phyloP scores from a whole-genome alignment of 2,329 filamentous ascomycete genomes.

The Clonostachys chloroleuca region DNA sequence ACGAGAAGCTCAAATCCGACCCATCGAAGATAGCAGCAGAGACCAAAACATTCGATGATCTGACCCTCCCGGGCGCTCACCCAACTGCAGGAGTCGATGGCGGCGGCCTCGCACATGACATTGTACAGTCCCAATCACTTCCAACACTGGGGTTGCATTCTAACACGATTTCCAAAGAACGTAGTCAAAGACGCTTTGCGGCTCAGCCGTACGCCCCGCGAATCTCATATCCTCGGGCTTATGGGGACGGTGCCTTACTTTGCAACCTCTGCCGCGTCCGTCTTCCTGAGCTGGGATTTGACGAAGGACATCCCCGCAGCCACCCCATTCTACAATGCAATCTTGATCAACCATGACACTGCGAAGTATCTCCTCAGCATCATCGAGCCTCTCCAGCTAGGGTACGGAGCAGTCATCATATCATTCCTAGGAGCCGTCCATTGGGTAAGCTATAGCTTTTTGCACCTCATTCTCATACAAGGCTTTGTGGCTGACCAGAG shows the following conservation, averaged over 20 bases:
- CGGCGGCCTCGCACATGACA: constrained; percentile 35
- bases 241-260: constrained; percentile 84
- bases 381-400: constrained; percentile 83
- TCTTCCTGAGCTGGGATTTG: constrained; percentile 79
- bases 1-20: constrained; percentile 51
- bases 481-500: not conserved
- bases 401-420: constrained; percentile 87
- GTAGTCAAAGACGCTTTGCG: constrained; percentile 67
- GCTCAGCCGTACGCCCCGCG: constrained; percentile 59
- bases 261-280: constrained; percentile 75
- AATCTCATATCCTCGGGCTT: constrained; percentile 64
- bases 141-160: not conserved
- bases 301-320: constrained; percentile 63
- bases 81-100: constrained; percentile 14
- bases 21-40: constrained; percentile 62
- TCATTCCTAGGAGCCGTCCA: constrained; percentile 93
- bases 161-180: constrained; percentile 33
- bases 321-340: constrained; percentile 38
- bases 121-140: constrained; percentile 42
- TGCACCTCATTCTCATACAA: not conserved
- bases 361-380: constrained; percentile 69
- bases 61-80: too few species aligned
- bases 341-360: constrained; percentile 61
- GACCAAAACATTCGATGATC: constrained; percentile 32
- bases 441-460: constrained; percentile 49